phyloP scores from a whole-genome alignment of 1,139 yeast species.

The Magnusiomyces suaveolens region DNA sequence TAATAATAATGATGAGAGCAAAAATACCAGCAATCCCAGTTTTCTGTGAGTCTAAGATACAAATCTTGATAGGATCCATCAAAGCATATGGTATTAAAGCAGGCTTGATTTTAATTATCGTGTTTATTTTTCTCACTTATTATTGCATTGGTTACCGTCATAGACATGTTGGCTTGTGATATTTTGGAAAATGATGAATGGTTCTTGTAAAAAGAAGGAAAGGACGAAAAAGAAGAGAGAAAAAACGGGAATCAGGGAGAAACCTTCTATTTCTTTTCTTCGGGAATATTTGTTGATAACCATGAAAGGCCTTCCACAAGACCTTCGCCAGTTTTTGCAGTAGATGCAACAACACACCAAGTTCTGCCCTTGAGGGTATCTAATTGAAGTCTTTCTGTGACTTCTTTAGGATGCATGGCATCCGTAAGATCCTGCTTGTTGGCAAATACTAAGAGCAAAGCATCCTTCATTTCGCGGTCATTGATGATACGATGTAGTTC shows the following conservation, averaged over 20 bases:
- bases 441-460: constrained; percentile 73
- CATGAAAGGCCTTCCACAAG: constrained; percentile 82
- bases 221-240: too few species aligned
- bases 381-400: constrained; percentile 74
- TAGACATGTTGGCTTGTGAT: too few species aligned
- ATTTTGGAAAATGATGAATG: background rate
- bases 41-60: too few species aligned
- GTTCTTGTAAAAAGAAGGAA: too few species aligned
- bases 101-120: too few species aligned
- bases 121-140: too few species aligned
- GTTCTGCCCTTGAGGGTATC: constrained; percentile 80
- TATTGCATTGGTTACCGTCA: too few species aligned
- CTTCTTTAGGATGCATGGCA: constrained; percentile 85
- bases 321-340: constrained; percentile 90
- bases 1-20: too few species aligned
- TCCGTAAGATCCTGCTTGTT: constrained; percentile 86
- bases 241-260: background rate
- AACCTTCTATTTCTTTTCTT: constrained; percentile 22
- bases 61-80: too few species aligned
- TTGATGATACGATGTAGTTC: constrained; percentile 69
- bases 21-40: too few species aligned
- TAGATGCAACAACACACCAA: constrained; percentile 83
- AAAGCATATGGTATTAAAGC: too few species aligned
- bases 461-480: constrained; percentile 73
- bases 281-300: constrained; percentile 61